Evolutionary conservation across 139 green algal species (phyloP).

Genomic region (Raphidocelis subcapitata): DNA sequence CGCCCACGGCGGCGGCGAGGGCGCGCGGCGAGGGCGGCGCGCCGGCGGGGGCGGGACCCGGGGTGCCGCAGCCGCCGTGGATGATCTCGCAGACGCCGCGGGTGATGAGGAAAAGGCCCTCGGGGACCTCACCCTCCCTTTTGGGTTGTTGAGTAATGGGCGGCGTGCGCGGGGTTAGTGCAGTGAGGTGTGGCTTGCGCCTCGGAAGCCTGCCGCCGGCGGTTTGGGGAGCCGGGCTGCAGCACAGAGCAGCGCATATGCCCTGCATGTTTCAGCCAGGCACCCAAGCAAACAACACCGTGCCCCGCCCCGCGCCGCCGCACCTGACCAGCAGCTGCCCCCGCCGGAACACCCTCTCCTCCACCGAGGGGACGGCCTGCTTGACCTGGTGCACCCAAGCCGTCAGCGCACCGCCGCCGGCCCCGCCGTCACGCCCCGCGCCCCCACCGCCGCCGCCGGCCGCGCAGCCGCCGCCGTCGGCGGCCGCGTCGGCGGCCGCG

Average conservation of each 20-base stretch:
- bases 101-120: slow-evolving; percentile 42
- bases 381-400: slow-evolving; percentile 9
- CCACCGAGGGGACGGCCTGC: slow-evolving; percentile 27
- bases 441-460: background rate
- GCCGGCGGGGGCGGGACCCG: no score
- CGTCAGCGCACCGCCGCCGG: slow-evolving; percentile 12
- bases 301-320: background rate
- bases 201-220: no score
- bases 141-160: background rate
- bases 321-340: slow-evolving; percentile 33
- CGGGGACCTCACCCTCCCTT: slow-evolving; percentile 32
- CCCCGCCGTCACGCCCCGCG: slow-evolving; percentile 15
- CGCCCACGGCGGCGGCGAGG: background rate
- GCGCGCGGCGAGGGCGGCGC: background rate
- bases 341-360: slow-evolving; percentile 27
- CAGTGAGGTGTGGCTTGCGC: no score
- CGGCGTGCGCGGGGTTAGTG: no score
- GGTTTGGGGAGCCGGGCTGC: no score
- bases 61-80: no score
- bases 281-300: background rate
- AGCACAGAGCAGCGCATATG: no score
- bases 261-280: background rate
- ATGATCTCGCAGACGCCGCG: slow-evolving; percentile 27
- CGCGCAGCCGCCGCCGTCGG: slow-evolving; percentile 10
- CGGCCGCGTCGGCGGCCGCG: background rate